Evolutionary conservation across 192 early-diverging fungal species (phyloP).

Genomic region (Gigaspora rosea): DNA sequence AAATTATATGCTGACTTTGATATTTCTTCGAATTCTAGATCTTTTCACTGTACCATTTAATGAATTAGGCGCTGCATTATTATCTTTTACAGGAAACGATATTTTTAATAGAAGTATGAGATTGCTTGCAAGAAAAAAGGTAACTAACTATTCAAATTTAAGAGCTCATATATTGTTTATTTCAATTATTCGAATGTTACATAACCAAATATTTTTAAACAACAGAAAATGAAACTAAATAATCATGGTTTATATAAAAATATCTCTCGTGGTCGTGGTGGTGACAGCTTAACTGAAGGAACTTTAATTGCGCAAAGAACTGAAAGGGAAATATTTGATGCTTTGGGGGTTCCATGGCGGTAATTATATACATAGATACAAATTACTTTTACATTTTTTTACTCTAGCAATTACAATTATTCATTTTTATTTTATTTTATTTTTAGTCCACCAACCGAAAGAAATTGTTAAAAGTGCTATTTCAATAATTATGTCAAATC

Average conservation of each 20-base stretch:
- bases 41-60: neutral
- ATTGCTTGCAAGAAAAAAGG: slow-evolving; percentile 19
- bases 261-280: slow-evolving; percentile 2
- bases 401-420: neutral
- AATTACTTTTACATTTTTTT: neutral
- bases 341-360: slow-evolving; percentile 35
- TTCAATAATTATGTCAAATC: too few relatives aligned
- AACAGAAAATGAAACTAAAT: slow-evolving; percentile 20
- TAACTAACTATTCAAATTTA: neutral
- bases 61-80: slow-evolving; percentile 13
- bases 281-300: slow-evolving; percentile 1
- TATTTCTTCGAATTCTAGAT: neutral
- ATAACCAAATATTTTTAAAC: too few relatives aligned
- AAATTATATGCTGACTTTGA: neutral
- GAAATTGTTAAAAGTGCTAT: neutral
- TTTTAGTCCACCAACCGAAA: neutral
- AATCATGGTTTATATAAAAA: slow-evolving; percentile 22
- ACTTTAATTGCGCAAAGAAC: slow-evolving; percentile 17
- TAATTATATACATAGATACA: neutral
- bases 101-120: slow-evolving; percentile 25
- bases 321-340: slow-evolving; percentile 34
- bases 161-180: too few relatives aligned
- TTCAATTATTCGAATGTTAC: neutral
- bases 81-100: slow-evolving; percentile 14
- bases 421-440: neutral